Conservation (phyloP, 169 alveolate species). For the Plasmodium inui region DNA sequence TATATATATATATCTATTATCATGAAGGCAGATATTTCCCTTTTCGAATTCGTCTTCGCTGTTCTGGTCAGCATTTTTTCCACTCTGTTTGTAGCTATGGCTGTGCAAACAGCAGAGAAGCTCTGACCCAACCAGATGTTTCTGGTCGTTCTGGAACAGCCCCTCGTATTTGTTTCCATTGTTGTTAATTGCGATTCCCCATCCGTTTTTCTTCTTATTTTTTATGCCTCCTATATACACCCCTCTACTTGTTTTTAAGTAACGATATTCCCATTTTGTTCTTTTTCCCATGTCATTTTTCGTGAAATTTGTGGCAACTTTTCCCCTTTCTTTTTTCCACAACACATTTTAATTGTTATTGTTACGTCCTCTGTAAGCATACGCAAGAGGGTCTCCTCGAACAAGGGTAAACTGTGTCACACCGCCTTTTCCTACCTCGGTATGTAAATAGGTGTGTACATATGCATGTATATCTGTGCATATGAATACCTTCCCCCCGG, state of each 20-base stretch:
- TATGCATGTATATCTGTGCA: not conserved
- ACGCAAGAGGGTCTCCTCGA: not conserved
- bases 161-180: conserved; percentile 83
- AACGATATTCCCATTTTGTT: conserved; percentile 41
- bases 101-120: conserved; percentile 56
- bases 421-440: not conserved
- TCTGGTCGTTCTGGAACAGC: conserved; percentile 75
- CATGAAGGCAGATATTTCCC: conserved; percentile 62
- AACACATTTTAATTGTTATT: conserved; percentile 21
- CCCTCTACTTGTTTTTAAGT: conserved; percentile 38
- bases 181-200: conserved; percentile 80
- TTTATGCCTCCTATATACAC: conserved; percentile 54
- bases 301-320: not conserved
- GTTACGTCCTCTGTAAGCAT: not conserved
- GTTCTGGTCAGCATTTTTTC: conserved; percentile 17
- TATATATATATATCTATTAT: conserved; percentile 71
- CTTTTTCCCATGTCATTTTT: conserved; percentile 76
- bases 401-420: not conserved
- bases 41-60: conserved; percentile 71
- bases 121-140: conserved; percentile 79
- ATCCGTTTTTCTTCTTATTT: conserved; percentile 77
- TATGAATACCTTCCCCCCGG: not conserved
- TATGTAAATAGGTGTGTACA: not conserved
- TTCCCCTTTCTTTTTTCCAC: conserved; percentile 7
- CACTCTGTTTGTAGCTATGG: conserved; percentile 65